Conservation (phyloP, 2,329 filamentous ascomycete species). For the Bimuria novae-zelandiae region DNA sequence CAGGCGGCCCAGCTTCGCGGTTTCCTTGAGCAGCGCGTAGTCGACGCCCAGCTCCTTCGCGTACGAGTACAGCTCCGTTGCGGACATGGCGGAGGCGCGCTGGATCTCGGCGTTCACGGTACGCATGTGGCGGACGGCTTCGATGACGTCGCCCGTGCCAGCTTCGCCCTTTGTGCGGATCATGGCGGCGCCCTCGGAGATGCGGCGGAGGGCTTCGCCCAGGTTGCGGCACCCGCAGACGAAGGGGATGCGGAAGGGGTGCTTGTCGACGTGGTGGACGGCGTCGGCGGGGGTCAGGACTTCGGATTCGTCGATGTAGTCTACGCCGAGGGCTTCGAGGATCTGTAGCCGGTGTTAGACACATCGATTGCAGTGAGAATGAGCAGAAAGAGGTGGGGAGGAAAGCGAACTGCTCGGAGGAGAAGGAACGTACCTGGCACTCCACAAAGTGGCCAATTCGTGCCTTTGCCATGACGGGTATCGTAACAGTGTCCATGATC, state of each 20-base stretch:
- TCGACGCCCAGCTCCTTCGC: constrained; percentile 83
- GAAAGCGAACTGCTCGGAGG: not conserved
- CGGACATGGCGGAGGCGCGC: constrained; percentile 66
- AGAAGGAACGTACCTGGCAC: constrained; percentile 67
- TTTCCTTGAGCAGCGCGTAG: constrained; percentile 79
- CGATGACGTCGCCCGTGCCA: constrained; percentile 94
- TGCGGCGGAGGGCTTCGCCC: constrained; percentile 87
- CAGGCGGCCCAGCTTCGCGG: constrained; percentile 81
- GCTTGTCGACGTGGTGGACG: constrained; percentile 89
- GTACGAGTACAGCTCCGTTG: constrained; percentile 75
- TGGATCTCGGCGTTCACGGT: constrained; percentile 84
- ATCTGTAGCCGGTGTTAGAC: constrained; percentile 60
- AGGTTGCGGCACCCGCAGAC: constrained; percentile 96
- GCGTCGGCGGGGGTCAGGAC: constrained; percentile 95
- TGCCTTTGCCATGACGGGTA: constrained; percentile 99
- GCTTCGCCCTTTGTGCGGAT: constrained; percentile 99
- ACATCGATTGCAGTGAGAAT: not conserved
- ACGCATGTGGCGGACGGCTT: constrained; percentile 95
- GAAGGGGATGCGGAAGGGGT: constrained; percentile 80
- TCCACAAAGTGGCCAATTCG: constrained; percentile 98
- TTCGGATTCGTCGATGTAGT: constrained; percentile 98
- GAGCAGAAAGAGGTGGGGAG: not conserved
- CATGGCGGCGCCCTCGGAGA: constrained; percentile 95
- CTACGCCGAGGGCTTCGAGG: constrained; percentile 89
- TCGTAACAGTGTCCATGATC: constrained; percentile 93